Conservation (phyloP, 164 flowering plant species). For the Nymphaea colorata region DNA sequence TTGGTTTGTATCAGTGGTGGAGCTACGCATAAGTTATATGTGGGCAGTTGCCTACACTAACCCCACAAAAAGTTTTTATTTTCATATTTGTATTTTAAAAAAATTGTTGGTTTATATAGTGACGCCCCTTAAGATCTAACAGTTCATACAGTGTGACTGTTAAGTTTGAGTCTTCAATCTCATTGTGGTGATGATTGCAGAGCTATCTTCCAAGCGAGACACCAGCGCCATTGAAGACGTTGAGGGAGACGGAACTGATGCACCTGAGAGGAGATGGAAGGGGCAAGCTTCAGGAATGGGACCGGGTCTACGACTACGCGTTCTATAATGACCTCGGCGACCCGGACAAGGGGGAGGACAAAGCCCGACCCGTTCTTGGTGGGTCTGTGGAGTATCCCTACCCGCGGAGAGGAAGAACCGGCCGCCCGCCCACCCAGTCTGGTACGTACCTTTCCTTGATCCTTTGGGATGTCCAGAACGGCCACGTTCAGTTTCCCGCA, state of each 20-base stretch:
- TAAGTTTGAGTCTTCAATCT: too few relatives aligned
- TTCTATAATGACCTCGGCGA: conserved; percentile 67
- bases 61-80: too few relatives aligned
- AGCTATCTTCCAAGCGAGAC: conserved; percentile 55
- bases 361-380: conserved; percentile 60
- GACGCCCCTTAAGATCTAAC: too few relatives aligned
- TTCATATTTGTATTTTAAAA: too few relatives aligned
- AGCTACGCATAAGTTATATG: too few relatives aligned
- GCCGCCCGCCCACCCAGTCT: conserved; percentile 46
- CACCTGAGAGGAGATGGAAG: conserved; percentile 56
- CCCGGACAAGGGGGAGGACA: conserved; percentile 46
- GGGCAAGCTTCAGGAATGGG: conserved; percentile 65
- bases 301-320: conserved; percentile 82
- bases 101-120: too few relatives aligned
- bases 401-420: conserved; percentile 74
- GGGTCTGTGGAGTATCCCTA: conserved; percentile 62
- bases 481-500: too few relatives aligned
- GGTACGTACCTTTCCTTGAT: conserved; percentile 20
- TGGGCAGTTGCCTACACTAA: too few relatives aligned
- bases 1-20: too few relatives aligned
- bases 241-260: conserved; percentile 55
- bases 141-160: too few relatives aligned
- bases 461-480: too few relatives aligned
- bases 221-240: conserved; percentile 41
- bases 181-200: conserved; percentile 15